Conservation (phyloP, 2,329 filamentous ascomycete genomes). For the Fusarium nanum region DNA sequence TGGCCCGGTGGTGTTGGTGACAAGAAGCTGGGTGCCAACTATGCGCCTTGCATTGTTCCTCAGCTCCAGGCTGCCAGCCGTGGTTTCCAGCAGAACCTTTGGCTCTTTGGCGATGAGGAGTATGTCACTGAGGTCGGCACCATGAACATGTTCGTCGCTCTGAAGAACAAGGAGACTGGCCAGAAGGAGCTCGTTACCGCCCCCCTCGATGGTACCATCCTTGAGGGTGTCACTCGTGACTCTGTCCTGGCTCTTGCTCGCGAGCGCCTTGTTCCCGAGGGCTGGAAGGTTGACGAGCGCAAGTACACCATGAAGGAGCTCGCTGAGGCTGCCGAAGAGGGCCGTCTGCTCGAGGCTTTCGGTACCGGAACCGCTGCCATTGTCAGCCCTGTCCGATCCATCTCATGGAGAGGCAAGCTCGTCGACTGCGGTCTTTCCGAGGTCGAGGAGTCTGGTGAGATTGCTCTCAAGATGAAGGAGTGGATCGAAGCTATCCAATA, state of each 20-base stretch:
- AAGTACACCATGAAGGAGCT: conserved; percentile 94
- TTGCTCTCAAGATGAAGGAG: conserved; percentile 88
- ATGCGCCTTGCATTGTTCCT: conserved; percentile 98
- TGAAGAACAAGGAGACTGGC: conserved; percentile 87
- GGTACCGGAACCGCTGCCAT: conserved; percentile 94
- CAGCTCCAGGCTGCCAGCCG: conserved; percentile 91
- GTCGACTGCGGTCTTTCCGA: conserved; percentile 86
- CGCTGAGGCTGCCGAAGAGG: conserved; percentile 82
- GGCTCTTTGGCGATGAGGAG: conserved; percentile 96
- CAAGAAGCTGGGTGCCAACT: conserved; percentile 99
- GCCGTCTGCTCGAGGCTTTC: conserved; percentile 91
- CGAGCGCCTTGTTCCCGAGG: conserved; percentile 84
- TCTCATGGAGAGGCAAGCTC: conserved; percentile 85
- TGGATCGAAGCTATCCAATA: conserved; percentile 98
- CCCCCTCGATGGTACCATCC: conserved; percentile 94
- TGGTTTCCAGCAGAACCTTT: conserved; percentile 97
- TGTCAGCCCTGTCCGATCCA: conserved; percentile 88
- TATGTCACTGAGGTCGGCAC: conserved; percentile 97
- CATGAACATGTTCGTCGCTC: conserved; percentile 95
- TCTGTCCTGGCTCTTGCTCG: conserved; percentile 87
- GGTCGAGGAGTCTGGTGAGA: conserved; percentile 85
- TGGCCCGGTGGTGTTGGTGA: conserved; percentile 98
- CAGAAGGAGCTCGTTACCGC: conserved; percentile 95
- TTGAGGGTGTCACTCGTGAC: conserved; percentile 94
- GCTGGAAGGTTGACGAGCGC: conserved; percentile 88